A percentile compares a stretch with the other conserved stretches of the same genome.
These are phyloP conservation scores for Terfezia boudieri DNA, from an alignment of 495 filamentous ascomycete species.

Conservation along the genomic window DNA sequence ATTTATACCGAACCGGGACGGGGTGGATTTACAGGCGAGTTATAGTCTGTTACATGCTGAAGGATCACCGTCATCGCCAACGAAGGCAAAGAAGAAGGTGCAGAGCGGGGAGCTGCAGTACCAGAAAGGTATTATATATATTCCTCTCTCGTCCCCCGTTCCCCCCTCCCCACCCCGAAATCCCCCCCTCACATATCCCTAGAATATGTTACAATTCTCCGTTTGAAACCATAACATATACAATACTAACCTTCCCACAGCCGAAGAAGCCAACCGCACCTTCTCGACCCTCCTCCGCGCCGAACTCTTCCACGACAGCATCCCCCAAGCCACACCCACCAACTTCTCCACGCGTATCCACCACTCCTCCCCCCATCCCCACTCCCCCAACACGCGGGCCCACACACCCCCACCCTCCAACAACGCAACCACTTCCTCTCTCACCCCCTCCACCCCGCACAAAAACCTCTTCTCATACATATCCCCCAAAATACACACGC, in stretches of 20 bases:
- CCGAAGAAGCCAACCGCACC: slow-evolving; percentile 80
- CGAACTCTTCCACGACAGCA: slow-evolving; percentile 72
- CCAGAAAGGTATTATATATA: slow-evolving; percentile 50
- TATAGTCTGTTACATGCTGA: slow-evolving; percentile 80
- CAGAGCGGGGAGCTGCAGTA: slow-evolving; percentile 83
- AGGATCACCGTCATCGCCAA: slow-evolving; percentile 75
- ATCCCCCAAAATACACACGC: slow-evolving; percentile 67
- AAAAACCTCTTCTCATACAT: slow-evolving; percentile 93
- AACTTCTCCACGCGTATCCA: slow-evolving; percentile 25
- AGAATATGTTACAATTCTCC: not conserved
- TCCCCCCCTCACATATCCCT: too few relatives aligned
- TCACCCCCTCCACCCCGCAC: slow-evolving; percentile 80
- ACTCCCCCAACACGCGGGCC: slow-evolving; percentile 41
- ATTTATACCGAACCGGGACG: slow-evolving; percentile 87
- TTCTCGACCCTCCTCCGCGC: slow-evolving; percentile 73
- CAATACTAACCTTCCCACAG: slow-evolving; percentile 33
- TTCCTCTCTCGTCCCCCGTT: not conserved
- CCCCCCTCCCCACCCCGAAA: not conserved
- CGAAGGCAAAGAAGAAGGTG: slow-evolving; percentile 57
- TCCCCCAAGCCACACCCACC: slow-evolving; percentile 59
- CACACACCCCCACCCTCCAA: slow-evolving; percentile 57
- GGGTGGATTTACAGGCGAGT: slow-evolving; percentile 78
- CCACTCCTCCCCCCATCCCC: slow-evolving; percentile 29
- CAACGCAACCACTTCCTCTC: slow-evolving; percentile 18
- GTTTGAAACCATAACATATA: not conserved